Evolutionary conservation across 306 rosid genomes (phyloP), one percentile per base, ranked within the genome.

Genomic region (Quercus cerris): DNA sequence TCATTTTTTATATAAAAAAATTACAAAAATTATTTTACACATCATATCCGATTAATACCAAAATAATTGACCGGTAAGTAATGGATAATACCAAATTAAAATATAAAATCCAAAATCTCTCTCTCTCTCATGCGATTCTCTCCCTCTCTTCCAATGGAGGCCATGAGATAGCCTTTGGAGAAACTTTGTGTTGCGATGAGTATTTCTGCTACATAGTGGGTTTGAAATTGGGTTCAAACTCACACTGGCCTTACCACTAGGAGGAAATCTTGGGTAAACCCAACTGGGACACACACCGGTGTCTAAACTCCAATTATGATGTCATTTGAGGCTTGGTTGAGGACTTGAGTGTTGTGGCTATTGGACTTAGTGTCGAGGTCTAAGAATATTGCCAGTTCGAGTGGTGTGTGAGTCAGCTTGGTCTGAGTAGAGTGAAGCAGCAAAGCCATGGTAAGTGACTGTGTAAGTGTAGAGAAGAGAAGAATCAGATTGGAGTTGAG

Each of bases 161-260:
- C 91, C 97, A 88, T 88, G 20, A 78, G 91, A 54, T 67, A 91
- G 2, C 99, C 99, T 28, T 77, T 86, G 0, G 95, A 83, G 86
- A 94, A 94, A 86, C 95, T 90, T 38, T 97, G 83, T 0, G 99
- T 97, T 8, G 97, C 99, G 44, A 94, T 91, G 72, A 95, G 96
- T 80, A 35, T 95, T 95, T 78, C 71, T 93, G 84, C 93, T 95
- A 70, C 99, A 95, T 3, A 79, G 83, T 72, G 0, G 90, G 31
- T 0, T 68, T 64, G 23, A 95, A 95, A 75, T 95, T 97, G 0
- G 87, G 28, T 0, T 85, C 90, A 0, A 83, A 70, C 44, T 94
- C 99, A 54, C 97, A 94, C 79, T 79, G 77, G 4, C 97, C 99
- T 0, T 83, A 87, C 99, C 98, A 95, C 64, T 87, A 82, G 0